These are phyloP conservation scores for Pyracantha coccinea DNA, from an alignment of 331 rosid species.

Conservation along the genomic window DNA sequence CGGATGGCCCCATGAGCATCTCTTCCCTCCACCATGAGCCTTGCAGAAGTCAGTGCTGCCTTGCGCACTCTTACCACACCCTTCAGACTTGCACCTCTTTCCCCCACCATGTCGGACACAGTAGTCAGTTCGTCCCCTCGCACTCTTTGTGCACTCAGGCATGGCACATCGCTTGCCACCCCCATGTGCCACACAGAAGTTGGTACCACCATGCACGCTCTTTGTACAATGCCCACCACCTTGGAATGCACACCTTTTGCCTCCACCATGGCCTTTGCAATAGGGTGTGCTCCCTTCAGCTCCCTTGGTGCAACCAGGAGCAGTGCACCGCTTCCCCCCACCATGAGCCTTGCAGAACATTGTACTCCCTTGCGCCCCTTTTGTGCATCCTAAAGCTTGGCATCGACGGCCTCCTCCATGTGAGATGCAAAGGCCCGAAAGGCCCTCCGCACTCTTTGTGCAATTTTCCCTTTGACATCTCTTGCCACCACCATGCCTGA, in stretches of 20 bases:
- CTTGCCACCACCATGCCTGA: conserved; percentile 95
- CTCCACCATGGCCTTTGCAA: conserved; percentile 96
- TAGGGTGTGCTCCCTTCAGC: conserved; percentile 94
- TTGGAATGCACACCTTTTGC: conserved; percentile 79
- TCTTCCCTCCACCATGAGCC: conserved; percentile 97
- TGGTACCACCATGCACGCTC: conserved; percentile 95
- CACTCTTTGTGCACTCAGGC: conserved; percentile 85
- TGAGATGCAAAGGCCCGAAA: conserved; percentile 93
- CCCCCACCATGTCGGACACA: conserved; percentile 98
- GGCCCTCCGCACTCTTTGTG: conserved; percentile 91
- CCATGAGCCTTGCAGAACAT: conserved; percentile 97
- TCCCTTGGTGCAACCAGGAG: conserved; percentile 87
- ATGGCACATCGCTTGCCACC: conserved; percentile 94
- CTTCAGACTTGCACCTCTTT: conserved; percentile 75
- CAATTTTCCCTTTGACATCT: conserved; percentile 87
- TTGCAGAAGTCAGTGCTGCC: conserved; percentile 94
- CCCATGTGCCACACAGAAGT: conserved; percentile 93
- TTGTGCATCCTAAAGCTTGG: conserved; percentile 73
- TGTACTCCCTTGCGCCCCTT: conserved; percentile 96
- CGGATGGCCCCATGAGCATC: conserved; percentile 91
- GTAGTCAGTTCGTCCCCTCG: conserved; percentile 91
- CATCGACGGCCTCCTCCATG: conserved; percentile 96
- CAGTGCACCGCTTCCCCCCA: conserved; percentile 86
- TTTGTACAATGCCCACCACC: conserved; percentile 79
- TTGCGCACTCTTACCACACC: conserved; percentile 95